Base-by-base conservation (phyloP, 179 eudicot species). In the Beta corolliflora region DNA sequence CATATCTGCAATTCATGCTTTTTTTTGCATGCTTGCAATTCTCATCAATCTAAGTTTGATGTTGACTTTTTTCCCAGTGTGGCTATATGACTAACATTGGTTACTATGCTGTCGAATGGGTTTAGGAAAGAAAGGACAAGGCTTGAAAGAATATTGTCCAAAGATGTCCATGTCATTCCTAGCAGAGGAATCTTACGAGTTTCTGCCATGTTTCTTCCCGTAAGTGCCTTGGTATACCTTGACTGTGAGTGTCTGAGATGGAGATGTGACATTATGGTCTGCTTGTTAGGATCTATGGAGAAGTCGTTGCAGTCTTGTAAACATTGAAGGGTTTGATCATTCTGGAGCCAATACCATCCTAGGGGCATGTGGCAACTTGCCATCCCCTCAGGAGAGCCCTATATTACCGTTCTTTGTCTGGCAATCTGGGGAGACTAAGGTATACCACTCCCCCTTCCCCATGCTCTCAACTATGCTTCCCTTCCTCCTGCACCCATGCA, bases 271-370 rank as follows among this genome's bases (percentile, higher is more conserved):
- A 54, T 71, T 65, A 67, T 84, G 7, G 55, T 50, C 21, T 71
- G 10, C 67, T 76, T 81, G 69, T 83, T 67, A 95, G 98, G 97
- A 93, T 85, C 90, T 95, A 25, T 95, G 98, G 98, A 87, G 84
- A 88, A 95, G 97, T 73, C 96, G 94, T 23, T 60, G 91, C 73
- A 81, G 91, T 88, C 91, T 95, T 68, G 77, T 81, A 78, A 71
- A 86, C 4, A 88, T 95, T 78, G 98, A 91, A 88, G 98, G 93
- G n/a, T 93, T 95, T 87, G 93, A 93, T 76, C 97, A 95, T 86
- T 83, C 94, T 71, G 84, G 81, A 19, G 93, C 84, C 66, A 95
- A 93, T 85, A 74, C 78, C 68, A 86, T 89, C 53, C 86, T 95
- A 16, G 98, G 97, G 68, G 92, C 93, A 76, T 95, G 97, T 80